Evolutionary conservation across 169 alveolate genomes (phyloP).

Genomic region (Amoebophrya sp.): DNA sequence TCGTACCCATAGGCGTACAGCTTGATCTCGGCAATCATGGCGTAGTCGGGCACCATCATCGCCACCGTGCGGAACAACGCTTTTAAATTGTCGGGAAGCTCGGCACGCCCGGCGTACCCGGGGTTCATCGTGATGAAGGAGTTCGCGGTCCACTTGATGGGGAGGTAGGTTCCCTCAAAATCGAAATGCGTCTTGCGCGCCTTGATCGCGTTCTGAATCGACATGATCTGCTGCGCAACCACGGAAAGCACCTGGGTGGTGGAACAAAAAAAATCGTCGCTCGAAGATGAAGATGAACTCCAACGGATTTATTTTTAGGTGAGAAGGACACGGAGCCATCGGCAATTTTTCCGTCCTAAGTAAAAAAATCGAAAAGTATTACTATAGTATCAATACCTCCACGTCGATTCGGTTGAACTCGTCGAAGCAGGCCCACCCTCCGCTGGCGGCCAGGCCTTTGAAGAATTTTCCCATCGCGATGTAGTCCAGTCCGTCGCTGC

Average conservation of each 20-base stretch:
- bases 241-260: slow-evolving; percentile 85
- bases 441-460: slow-evolving; percentile 86
- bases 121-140: slow-evolving; percentile 89
- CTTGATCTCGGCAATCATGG: slow-evolving; percentile 81
- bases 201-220: slow-evolving; percentile 74
- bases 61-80: slow-evolving; percentile 86
- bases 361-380: no score
- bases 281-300: no score
- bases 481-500: slow-evolving; percentile 81
- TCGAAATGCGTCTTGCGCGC: slow-evolving; percentile 57
- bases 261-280: no score
- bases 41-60: slow-evolving; percentile 85
- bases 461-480: slow-evolving; percentile 77
- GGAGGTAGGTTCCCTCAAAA: slow-evolving; percentile 70
- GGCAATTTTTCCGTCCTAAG: no score
- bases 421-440: slow-evolving; percentile 96
- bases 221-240: slow-evolving; percentile 80
- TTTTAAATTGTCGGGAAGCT: slow-evolving; percentile 85
- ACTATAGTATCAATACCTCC: no score
- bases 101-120: slow-evolving; percentile 83
- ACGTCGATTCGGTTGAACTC: slow-evolving; percentile 88
- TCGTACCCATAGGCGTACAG: slow-evolving; percentile 87
- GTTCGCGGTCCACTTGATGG: slow-evolving; percentile 74
- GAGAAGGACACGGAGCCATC: no score
- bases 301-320: no score